Evolutionary conservation across 345 rosid species (phyloP), one percentile per base, ranked within the genome.

Genomic region (Arabis hirsuta): DNA sequence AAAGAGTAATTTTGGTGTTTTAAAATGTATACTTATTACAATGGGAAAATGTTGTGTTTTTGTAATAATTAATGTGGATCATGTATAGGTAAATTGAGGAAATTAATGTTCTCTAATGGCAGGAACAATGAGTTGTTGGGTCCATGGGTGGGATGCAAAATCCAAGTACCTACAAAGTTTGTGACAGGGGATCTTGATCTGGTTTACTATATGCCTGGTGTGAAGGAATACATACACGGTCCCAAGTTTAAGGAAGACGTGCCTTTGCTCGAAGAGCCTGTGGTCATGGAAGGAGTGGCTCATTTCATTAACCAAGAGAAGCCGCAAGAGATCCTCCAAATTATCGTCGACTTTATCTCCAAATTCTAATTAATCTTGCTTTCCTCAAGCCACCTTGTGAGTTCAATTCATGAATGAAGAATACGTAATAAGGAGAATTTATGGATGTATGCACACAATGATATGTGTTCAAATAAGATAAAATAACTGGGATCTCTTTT

Each of bases 301-400:
- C 80, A 76, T 20, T 76, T 63, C 32, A 46, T 70, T 20, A 70
- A 63, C 59, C 71, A 76, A 70, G 80, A 76, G 42, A 76, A 70
- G 42, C 79, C 79, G 6, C 69, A 55, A 58, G 74, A 76, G 65
- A 20, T 69, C 12, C 69, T 69, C 41, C 57, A 69, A 26, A 13
- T 42, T 55, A 76, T 76, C 46, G 14, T 27, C n/a, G 74, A 69
- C 6, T 76, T 76, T 45, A 76, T 76, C 32, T 62, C 69, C 36
- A 69, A 62, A 62, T 76, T 76, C 45, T 76, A 61, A 34, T 45
- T 76, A 61, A 34, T 55, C 27, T 51, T 71, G 39, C 0, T 39
- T 50, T 22, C 39, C 3, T 36, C 41, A 45, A 55, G 9, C 3
- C 7, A 46, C 6, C 39, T 69, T 69, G 13, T 24, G 10, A 12